Conservation (phyloP, 169 alveolate genomes). For the Hepatocystis sp. region DNA sequence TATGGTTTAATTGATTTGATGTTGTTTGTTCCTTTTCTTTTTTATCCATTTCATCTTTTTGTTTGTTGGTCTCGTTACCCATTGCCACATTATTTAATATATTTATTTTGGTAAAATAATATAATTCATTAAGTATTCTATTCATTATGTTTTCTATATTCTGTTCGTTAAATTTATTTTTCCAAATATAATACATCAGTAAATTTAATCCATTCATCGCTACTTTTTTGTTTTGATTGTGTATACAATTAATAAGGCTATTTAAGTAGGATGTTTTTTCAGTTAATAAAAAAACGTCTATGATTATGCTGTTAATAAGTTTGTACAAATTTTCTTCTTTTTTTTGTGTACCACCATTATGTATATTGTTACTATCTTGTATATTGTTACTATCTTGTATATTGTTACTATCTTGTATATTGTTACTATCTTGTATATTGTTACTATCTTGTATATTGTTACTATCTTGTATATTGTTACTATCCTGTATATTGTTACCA, state of each 20-base stretch:
- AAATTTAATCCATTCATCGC: conserved; percentile 41
- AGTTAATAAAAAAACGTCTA: conserved; percentile 8
- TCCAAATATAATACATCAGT: conserved; percentile 27
- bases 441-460: too few relatives aligned
- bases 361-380: too few relatives aligned
- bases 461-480: too few relatives aligned
- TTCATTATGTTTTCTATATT: conserved; percentile 27
- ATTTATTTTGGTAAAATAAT: conserved; percentile 38
- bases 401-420: too few relatives aligned
- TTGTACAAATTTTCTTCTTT: conserved; percentile 13
- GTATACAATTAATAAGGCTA: conserved; percentile 45
- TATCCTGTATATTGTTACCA: too few relatives aligned
- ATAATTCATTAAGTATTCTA: conserved; percentile 47
- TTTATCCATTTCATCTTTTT: not conserved
- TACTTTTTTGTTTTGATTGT: conserved; percentile 34
- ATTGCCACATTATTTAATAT: conserved; percentile 8
- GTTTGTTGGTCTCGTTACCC: not conserved
- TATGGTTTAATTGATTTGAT: too few relatives aligned
- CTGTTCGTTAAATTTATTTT: conserved; percentile 5
- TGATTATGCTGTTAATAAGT: conserved; percentile 18
- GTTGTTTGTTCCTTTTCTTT: not conserved
- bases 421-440: too few relatives aligned
- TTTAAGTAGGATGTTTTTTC: conserved; percentile 52
- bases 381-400: too few relatives aligned
- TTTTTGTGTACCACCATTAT: not conserved